Evolutionary conservation across 345 rosid species (phyloP).

Genomic region (Excoecaria agallocha): DNA sequence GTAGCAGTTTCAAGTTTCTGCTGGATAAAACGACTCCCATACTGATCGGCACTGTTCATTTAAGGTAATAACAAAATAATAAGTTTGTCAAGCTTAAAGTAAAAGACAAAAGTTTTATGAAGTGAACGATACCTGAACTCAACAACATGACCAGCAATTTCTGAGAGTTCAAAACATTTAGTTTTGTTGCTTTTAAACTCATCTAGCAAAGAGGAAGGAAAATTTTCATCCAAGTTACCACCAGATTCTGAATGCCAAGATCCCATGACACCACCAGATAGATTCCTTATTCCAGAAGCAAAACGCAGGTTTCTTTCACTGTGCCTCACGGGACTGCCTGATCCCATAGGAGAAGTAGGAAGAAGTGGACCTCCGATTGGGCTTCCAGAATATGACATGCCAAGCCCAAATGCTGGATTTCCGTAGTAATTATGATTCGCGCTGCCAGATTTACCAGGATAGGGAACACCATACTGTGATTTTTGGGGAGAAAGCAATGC

Average conservation of each 20-base stretch:
- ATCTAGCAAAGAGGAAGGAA: conserved; percentile 56
- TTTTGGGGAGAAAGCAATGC: conserved; percentile 45
- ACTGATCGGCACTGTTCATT: conserved; percentile 76
- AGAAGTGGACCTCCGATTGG: conserved; percentile 40
- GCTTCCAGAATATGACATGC: conserved; percentile 54
- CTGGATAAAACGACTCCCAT: conserved; percentile 95
- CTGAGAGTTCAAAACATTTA: conserved; percentile 67
- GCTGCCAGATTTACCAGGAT: conserved; percentile 42
- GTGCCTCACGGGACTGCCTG: conserved; percentile 51
- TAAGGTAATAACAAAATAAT: neutral
- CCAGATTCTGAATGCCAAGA: conserved; percentile 55
- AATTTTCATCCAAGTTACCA: conserved; percentile 46
- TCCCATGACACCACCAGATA: conserved; percentile 50
- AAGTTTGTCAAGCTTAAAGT: neutral
- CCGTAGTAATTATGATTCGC: conserved; percentile 45
- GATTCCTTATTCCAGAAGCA: conserved; percentile 50
- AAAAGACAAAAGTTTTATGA: neutral
- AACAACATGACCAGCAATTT: conserved; percentile 68
- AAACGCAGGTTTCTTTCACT: conserved; percentile 49
- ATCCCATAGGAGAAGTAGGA: conserved; percentile 49
- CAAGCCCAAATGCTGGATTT: conserved; percentile 47
- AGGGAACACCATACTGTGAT: conserved; percentile 47
- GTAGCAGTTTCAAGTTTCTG: conserved; percentile 95
- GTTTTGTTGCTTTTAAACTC: conserved; percentile 70
- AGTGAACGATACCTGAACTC: conserved; percentile 57